These are phyloP conservation scores for Lophiostoma macrostomum DNA, from an alignment of 495 filamentous ascomycete species.

Conservation along the genomic window DNA sequence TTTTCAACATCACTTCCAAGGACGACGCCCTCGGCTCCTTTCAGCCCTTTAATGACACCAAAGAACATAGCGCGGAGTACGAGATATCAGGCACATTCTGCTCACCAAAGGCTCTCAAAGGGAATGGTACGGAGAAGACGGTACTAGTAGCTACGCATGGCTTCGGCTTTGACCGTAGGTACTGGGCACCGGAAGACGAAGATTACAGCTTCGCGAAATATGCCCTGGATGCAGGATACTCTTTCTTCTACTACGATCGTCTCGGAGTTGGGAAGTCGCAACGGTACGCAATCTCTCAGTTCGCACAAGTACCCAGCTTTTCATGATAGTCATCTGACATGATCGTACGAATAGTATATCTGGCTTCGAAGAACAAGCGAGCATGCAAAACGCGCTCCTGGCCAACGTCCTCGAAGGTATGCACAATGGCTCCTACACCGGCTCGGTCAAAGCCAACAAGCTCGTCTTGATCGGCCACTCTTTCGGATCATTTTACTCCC, in stretches of 20 bases:
- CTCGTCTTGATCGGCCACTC: conserved; percentile 32
- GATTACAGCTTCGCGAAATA: conserved; percentile 29
- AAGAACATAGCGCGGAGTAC: conserved; percentile 18
- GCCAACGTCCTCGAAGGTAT: conserved; percentile 5
- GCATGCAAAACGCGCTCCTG: conserved; percentile 17
- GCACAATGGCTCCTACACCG: conserved; percentile 17
- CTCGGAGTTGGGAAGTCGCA: conserved; percentile 27
- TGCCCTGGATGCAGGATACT: conserved; percentile 29
- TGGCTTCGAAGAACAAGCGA: conserved; percentile 20
- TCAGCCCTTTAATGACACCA: conserved; percentile 7
- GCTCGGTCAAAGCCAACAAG: conserved; percentile 16
- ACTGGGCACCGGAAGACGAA: conserved; percentile 26
- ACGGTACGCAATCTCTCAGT: neutral
- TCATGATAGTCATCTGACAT: too few species aligned
- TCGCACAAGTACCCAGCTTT: too few species aligned
- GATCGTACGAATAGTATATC: conserved; percentile 6
- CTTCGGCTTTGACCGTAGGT: conserved; percentile 30
- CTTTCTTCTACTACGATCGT: conserved; percentile 35
- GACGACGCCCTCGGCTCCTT: neutral
- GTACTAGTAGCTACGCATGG: conserved; percentile 31
- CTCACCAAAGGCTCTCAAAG: conserved; percentile 11
- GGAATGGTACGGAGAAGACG: conserved; percentile 21
- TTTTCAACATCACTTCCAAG: conserved; percentile 6
- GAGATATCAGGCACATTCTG: conserved; percentile 26
- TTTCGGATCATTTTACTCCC: conserved; percentile 18